Evolutionary conservation across 306 rosid genomes (phyloP).

Genomic region (Cucurbita argyrosperma): DNA sequence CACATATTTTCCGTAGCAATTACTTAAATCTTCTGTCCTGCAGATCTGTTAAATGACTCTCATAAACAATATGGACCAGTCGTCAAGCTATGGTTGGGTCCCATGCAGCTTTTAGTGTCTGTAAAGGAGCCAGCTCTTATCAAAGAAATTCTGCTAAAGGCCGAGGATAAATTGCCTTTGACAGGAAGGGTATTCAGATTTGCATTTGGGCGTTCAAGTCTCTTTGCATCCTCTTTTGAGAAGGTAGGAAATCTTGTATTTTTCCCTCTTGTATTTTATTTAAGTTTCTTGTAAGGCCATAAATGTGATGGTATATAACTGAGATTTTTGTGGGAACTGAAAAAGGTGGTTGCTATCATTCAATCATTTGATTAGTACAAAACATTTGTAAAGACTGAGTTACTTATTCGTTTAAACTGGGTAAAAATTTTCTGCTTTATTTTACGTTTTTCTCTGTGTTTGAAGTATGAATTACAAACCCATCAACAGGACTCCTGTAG

Average conservation of each 20-base stretch:
- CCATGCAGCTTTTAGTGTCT: conserved; percentile 68
- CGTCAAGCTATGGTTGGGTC: conserved; percentile 77
- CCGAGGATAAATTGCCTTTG: conserved; percentile 54
- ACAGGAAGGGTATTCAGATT: conserved; percentile 46
- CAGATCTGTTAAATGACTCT: conserved; percentile 46
- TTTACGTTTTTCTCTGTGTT: not conserved
- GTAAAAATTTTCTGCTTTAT: not conserved
- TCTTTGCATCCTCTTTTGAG: conserved; percentile 60
- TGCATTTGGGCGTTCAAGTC: conserved; percentile 63
- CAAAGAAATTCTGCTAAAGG: conserved; percentile 62
- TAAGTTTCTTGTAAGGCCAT: not conserved
- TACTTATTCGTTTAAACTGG: not conserved
- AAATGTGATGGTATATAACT: not conserved
- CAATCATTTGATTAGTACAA: not conserved
- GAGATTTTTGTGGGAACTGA: not conserved
- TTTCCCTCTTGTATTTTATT: not conserved
- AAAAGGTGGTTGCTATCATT: not conserved
- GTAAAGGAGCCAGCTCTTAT: conserved; percentile 47
- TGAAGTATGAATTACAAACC: not conserved
- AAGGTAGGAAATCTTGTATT: conserved; percentile 22
- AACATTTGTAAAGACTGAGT: not conserved
- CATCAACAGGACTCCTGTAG: not conserved
- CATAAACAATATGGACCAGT: conserved; percentile 56
- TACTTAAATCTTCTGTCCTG: conserved; percentile 5
- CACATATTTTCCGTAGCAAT: not conserved